These are phyloP conservation scores for Pneumocystis carinii DNA, from an alignment of 1,139 yeast species.

Conservation along the genomic window DNA sequence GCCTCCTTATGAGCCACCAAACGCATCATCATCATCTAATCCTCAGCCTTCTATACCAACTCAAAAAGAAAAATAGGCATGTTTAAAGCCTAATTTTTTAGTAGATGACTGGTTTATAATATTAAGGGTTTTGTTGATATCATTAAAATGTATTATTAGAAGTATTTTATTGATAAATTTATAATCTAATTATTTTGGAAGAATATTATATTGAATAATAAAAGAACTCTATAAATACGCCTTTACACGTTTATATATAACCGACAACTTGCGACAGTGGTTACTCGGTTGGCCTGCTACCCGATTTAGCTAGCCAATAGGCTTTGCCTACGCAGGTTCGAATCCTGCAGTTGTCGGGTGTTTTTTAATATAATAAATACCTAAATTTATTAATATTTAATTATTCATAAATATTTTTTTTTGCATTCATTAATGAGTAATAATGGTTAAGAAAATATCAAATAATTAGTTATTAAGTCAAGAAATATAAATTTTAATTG, in stretches of 20 bases:
- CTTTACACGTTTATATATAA: background rate
- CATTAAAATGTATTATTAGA: too few relatives aligned
- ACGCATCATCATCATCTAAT: background rate
- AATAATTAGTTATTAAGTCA: too few relatives aligned
- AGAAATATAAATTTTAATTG: too few relatives aligned
- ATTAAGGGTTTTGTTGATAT: too few relatives aligned
- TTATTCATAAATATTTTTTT: too few relatives aligned
- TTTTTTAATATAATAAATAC: background rate
- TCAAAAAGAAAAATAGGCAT: background rate
- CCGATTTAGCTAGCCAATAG: background rate
- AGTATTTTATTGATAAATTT: too few relatives aligned
- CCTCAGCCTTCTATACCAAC: background rate
- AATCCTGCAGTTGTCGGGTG: background rate
- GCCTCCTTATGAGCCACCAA: background rate
- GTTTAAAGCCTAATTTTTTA: background rate
- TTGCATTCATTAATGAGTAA: too few relatives aligned
- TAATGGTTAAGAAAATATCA: too few relatives aligned
- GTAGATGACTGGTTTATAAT: background rate
- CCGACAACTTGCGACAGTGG: constrained; percentile 1
- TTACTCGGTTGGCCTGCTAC: constrained; percentile 1
- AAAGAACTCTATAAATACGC: background rate
- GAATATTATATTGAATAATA: too few relatives aligned
- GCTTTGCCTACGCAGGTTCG: constrained; percentile 1
- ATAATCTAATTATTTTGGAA: too few relatives aligned
- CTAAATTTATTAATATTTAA: too few relatives aligned